phyloP scores from a whole-genome alignment of 163 green algal species.

The Coccomyxa subellipsoidea region DNA sequence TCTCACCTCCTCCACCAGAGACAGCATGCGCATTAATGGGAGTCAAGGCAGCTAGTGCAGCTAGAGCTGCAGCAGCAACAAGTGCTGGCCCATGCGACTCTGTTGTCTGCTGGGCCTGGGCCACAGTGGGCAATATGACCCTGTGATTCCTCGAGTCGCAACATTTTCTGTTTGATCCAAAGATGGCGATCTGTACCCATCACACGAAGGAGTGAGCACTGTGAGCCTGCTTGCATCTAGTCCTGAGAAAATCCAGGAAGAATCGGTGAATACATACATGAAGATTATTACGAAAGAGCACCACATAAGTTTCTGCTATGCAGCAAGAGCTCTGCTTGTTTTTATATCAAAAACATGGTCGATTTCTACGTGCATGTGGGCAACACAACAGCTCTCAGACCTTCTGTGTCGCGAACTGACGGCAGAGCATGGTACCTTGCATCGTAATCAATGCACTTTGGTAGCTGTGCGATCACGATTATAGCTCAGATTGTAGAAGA shows the following conservation, averaged over 20 bases:
- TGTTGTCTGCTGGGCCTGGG: not conserved
- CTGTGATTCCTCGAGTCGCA: not conserved
- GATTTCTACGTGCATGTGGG: too few relatives aligned
- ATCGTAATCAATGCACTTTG: too few relatives aligned
- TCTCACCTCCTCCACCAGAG: constrained; percentile 41
- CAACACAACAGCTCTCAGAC: not conserved
- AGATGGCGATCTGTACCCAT: not conserved
- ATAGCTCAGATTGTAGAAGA: too few relatives aligned
- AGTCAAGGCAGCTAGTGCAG: constrained; percentile 1
- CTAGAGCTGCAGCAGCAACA: constrained; percentile 16
- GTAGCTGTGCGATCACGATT: too few relatives aligned
- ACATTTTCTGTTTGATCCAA: not conserved
- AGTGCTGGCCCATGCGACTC: constrained; percentile 8
- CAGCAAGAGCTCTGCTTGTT: too few relatives aligned
- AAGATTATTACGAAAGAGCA: too few relatives aligned
- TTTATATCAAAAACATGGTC: too few relatives aligned
- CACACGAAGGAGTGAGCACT: not conserved
- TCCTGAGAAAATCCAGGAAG: too few relatives aligned
- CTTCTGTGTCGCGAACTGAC: not conserved
- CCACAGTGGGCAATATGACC: not conserved
- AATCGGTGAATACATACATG: too few relatives aligned
- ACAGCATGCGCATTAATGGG: constrained; percentile 32
- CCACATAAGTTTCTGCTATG: too few relatives aligned
- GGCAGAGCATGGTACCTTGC: not conserved
- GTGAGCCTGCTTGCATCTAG: too few relatives aligned